Conservation (phyloP, 202 grass and related monocot species). For the Digitaria exilis region DNA sequence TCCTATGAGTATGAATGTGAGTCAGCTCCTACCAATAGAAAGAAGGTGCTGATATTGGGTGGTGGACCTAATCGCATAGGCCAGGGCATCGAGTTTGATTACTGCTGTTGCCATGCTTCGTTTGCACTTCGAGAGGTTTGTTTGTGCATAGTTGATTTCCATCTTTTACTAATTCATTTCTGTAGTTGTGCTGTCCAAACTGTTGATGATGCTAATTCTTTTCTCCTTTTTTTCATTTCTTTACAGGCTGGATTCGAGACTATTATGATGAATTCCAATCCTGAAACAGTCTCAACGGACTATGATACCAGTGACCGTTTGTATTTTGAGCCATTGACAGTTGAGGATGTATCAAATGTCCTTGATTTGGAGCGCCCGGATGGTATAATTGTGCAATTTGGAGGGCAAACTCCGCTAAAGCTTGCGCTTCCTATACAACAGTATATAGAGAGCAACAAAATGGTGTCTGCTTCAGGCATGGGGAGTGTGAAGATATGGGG, state of each 20-base stretch:
- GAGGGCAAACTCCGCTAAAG: conserved; percentile 95
- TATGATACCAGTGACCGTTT: conserved; percentile 92
- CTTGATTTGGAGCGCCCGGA: conserved; percentile 88
- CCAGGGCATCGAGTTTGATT: conserved; percentile 98
- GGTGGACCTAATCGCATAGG: conserved; percentile 97
- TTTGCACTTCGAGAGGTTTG: conserved; percentile 86
- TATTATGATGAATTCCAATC: conserved; percentile 99
- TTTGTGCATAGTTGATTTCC: conserved; percentile 35
- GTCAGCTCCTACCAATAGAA: conserved; percentile 74
- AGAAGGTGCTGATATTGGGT: conserved; percentile 98
- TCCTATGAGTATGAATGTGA: conserved; percentile 96
- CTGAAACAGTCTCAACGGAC: conserved; percentile 97
- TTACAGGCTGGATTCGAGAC: conserved; percentile 86
- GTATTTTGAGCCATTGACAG: conserved; percentile 94
- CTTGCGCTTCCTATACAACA: conserved; percentile 79
- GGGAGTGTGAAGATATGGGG: conserved; percentile 88
- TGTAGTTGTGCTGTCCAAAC: too few relatives aligned
- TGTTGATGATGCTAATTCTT: background rate
- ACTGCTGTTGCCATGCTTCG: conserved; percentile 97
- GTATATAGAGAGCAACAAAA: conserved; percentile 68
- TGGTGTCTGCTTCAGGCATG: conserved; percentile 61
- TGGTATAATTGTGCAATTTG: conserved; percentile 97
- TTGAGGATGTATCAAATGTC: conserved; percentile 93
- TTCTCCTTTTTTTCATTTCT: background rate
- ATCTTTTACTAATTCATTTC: conserved; percentile 10